Evolutionary conservation across 1,284 basidiomycete species (phyloP), one percentile per base, ranked within the genome.

Genomic region (Moesziomyces antarcticus): DNA sequence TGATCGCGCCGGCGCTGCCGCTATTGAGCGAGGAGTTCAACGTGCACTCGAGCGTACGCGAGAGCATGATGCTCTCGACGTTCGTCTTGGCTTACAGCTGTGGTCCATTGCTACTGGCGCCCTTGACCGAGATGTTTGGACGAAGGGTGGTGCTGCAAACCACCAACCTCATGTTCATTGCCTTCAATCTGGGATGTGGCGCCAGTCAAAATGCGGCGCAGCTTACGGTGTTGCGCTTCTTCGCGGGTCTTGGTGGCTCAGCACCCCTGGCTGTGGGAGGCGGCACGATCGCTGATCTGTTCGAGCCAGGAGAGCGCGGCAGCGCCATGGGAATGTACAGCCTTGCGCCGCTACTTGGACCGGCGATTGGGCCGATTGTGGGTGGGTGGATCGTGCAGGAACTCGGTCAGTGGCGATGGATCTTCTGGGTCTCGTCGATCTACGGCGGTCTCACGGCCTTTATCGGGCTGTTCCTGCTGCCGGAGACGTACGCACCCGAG

Each of bases 251-350:
- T 1, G 91, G 91, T 62, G 87, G 86, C 82, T 56, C 85, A 0
- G 84, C 85, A 0, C 85, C 87, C 0, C 69, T 87, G 22, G 87
- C 87, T 20, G 86, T 86, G 55, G 84, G 85, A 0, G 86, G 87
- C 5, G 87, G 86, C 1, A 69, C 88, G 27, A 82, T 92, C 30
- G 88, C 90, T 5, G 85, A 87, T 61, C 81, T 88, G 41, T 93
- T 91, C 90, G 90, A 91, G 68, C 87, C 88, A 0, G 87, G 88
- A 56, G 87, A 87, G 40, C 87, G 91, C 49, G 91, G 91, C 7
- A 88, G 88, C 54, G 91, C 91, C 0, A 85, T 92, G 67, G 88
- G 89, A 11, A 80, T 91, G 50, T 92, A 91, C 77, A 87, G 88
- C 0, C 79, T 91, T n/a, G 73, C 90, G 0, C 84, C 77, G 1